Evolutionary conservation across 1,139 yeast genomes (phyloP).

Genomic region (Suhomyces choctaworum): DNA sequence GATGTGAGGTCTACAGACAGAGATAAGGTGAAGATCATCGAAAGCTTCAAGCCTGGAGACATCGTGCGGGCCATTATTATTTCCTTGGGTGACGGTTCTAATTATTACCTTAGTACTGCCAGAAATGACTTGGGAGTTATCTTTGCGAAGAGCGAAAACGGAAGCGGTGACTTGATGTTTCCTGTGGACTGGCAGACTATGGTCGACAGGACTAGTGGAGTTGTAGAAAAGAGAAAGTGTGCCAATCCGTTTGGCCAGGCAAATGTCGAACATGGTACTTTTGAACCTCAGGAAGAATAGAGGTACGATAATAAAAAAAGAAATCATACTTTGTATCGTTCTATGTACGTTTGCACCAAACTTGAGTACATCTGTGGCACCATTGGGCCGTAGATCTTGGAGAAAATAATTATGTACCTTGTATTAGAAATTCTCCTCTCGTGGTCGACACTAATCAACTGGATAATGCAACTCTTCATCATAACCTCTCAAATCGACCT

Average conservation of each 20-base stretch:
- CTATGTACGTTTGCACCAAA: too few relatives aligned
- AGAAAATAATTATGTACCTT: too few relatives aligned
- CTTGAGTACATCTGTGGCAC: too few relatives aligned
- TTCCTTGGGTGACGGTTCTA: slow-evolving; percentile 90
- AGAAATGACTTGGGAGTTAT: slow-evolving; percentile 91
- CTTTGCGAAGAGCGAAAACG: slow-evolving; percentile 70
- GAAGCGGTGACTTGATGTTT: slow-evolving; percentile 79
- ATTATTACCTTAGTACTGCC: slow-evolving; percentile 88
- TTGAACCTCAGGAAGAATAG: too few relatives aligned
- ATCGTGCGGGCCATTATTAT: slow-evolving; percentile 79
- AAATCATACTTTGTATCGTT: too few relatives aligned
- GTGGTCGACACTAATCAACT: too few relatives aligned
- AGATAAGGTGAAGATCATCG: slow-evolving; percentile 78
- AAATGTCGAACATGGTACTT: too few relatives aligned
- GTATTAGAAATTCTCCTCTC: too few relatives aligned
- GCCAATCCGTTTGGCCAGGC: slow-evolving; percentile 70
- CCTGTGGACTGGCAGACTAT: slow-evolving; percentile 97
- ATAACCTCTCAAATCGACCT: slow-evolving; percentile 70
- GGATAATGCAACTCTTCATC: slow-evolving; percentile 41
- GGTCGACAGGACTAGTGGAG: slow-evolving; percentile 76
- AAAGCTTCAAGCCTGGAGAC: slow-evolving; percentile 89
- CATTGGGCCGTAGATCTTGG: too few relatives aligned
- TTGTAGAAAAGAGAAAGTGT: slow-evolving; percentile 78
- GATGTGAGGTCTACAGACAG: slow-evolving; percentile 91
- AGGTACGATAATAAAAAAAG: too few relatives aligned